phyloP scores from a whole-genome alignment of 73 alveolate genomes.

The Uronychia binucleata region DNA sequence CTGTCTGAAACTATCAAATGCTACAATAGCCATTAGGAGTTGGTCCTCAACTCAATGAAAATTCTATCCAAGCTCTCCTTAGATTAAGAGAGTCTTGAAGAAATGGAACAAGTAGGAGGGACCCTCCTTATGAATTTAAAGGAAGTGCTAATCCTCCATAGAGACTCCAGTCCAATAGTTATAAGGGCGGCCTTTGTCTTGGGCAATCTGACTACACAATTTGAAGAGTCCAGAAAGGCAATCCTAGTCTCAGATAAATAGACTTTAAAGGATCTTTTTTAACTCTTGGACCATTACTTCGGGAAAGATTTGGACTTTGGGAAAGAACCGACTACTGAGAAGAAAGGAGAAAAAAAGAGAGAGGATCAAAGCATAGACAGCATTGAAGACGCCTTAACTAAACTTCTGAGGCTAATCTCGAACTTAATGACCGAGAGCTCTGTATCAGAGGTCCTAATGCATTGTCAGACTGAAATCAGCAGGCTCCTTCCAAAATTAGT shows the following conservation, averaged over 20 bases:
- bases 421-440: slow-evolving; percentile 59
- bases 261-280: slow-evolving; percentile 4
- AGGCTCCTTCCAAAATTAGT: slow-evolving; percentile 44
- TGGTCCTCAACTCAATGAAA: slow-evolving; percentile 42
- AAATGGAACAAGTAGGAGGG: slow-evolving; percentile 7
- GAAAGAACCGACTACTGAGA: not conserved
- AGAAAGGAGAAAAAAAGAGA: no score
- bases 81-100: slow-evolving; percentile 29
- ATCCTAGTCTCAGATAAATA: slow-evolving; percentile 6
- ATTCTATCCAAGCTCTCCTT: slow-evolving; percentile 53
- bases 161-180: not conserved
- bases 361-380: slow-evolving; percentile 7
- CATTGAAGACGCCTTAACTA: slow-evolving; percentile 58
- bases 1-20: slow-evolving; percentile 11
- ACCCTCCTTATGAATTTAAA: not conserved
- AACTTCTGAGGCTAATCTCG: slow-evolving; percentile 63
- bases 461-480: slow-evolving; percentile 31
- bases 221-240: slow-evolving; percentile 52
- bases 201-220: slow-evolving; percentile 68
- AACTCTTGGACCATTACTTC: slow-evolving; percentile 5
- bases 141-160: not conserved
- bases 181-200: slow-evolving; percentile 63
- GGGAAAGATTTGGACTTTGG: slow-evolving; percentile 21
- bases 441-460: slow-evolving; percentile 6
- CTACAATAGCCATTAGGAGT: slow-evolving; percentile 50